Conservation (phyloP, 768 basidiomycete genomes). For the Lyophyllum semitale region DNA sequence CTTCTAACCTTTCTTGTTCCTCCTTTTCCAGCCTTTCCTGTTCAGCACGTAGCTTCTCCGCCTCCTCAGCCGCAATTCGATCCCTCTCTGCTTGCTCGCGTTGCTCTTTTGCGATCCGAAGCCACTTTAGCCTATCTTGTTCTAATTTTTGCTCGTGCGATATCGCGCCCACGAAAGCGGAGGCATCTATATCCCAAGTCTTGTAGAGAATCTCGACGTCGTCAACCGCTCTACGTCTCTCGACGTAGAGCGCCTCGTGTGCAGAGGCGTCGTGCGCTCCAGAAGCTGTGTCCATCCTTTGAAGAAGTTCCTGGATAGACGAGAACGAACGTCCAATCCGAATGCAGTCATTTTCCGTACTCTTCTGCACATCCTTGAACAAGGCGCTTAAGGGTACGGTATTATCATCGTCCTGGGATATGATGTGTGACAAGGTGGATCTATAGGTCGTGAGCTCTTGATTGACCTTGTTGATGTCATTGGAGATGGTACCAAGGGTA, state of each 20-base stretch:
- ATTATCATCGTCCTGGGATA: constrained; percentile 26
- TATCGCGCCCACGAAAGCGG: constrained; percentile 41
- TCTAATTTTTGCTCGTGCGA: constrained; percentile 44
- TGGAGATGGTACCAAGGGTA: constrained; percentile 35
- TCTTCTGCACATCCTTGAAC: constrained; percentile 34
- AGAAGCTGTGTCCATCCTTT: constrained; percentile 53
- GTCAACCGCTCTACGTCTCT: constrained; percentile 52
- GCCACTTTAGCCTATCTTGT: constrained; percentile 37
- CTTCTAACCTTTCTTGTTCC: constrained; percentile 24
- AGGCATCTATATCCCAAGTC: constrained; percentile 48
- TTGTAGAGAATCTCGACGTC: constrained; percentile 50
- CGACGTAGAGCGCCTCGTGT: constrained; percentile 48
- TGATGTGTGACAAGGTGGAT: constrained; percentile 29
- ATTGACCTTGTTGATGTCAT: constrained; percentile 39
- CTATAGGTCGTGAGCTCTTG: constrained; percentile 43
- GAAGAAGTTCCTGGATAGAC: constrained; percentile 54
- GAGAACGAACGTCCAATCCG: constrained; percentile 50
- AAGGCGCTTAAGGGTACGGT: constrained; percentile 38
- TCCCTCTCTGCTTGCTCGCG: constrained; percentile 35
- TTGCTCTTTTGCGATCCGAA: constrained; percentile 35
- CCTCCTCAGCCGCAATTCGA: constrained; percentile 35
- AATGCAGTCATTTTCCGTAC: constrained; percentile 33
- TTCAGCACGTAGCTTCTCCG: constrained; percentile 34
- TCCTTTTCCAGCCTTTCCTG: constrained; percentile 29
- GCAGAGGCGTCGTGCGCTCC: constrained; percentile 42